These are phyloP conservation scores for Proteromonas lacertae DNA, from an alignment of 352 stramenopile genomes.

Conservation along the genomic window DNA sequence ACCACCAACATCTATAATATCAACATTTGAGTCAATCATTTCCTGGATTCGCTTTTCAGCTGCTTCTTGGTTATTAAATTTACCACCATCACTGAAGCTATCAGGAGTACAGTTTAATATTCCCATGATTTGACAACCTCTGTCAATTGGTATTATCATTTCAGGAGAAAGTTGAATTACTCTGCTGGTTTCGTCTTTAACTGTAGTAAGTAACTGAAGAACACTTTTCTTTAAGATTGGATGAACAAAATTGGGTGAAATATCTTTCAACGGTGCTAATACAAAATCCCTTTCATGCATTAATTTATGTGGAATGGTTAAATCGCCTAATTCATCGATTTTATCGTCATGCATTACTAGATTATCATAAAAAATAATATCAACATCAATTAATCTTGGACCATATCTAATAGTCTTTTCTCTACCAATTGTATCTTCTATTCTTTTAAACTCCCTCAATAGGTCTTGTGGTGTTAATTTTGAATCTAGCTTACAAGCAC, in stretches of 20 bases:
- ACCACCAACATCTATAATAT: conserved; percentile 87
- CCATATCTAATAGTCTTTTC: conserved; percentile 33
- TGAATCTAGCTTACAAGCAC: conserved; percentile 43
- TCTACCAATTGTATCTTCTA: conserved; percentile 47
- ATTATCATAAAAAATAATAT: conserved; percentile 64
- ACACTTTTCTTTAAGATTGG: conserved; percentile 30
- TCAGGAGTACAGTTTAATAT: conserved; percentile 96
- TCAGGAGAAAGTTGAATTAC: no score
- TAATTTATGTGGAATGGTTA: conserved; percentile 65
- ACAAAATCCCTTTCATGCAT: conserved; percentile 83
- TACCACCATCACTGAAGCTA: conserved; percentile 71
- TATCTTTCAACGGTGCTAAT: conserved; percentile 58
- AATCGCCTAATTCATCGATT: conserved; percentile 14
- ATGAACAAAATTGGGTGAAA: conserved; percentile 30
- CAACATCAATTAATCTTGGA: conserved; percentile 61
- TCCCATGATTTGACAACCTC: conserved; percentile 75
- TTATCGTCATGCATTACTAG: conserved; percentile 23
- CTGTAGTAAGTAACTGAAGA: conserved; percentile 24
- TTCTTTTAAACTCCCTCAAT: conserved; percentile 28
- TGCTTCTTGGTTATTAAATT: conserved; percentile 14
- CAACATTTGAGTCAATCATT: conserved; percentile 47
- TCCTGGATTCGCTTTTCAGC: conserved; percentile 38
- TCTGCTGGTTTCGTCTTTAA: no score
- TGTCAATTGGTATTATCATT: no score
- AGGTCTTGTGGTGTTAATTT: conserved; percentile 26